Percentiles rank a stretch among this genome's conserved stretches.
Evolutionary conservation across 2,329 filamentous ascomycete species (phyloP).

Genomic region (Aspergillaceae sp.): DNA sequence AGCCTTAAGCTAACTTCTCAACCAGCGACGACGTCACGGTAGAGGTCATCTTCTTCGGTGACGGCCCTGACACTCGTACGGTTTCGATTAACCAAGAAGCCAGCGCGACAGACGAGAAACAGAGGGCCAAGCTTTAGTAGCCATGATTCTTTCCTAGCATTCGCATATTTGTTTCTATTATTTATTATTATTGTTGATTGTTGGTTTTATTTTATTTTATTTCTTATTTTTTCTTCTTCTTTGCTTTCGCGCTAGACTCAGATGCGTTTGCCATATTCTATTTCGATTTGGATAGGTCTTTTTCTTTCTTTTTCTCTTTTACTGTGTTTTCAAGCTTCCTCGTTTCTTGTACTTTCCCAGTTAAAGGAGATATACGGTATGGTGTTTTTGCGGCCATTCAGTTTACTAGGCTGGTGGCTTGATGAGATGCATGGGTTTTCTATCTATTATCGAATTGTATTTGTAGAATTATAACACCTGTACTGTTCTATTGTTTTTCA

Average conservation of each 20-base stretch:
- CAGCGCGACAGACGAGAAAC: slow-evolving; percentile 50
- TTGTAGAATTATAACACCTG: background rate
- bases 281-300: background rate
- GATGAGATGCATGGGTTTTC: background rate
- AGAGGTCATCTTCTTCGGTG: slow-evolving; percentile 96
- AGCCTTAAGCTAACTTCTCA: slow-evolving; percentile 13
- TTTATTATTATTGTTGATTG: too few species aligned
- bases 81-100: slow-evolving; percentile 82
- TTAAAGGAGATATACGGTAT: background rate
- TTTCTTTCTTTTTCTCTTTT: background rate
- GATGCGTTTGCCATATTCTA: background rate
- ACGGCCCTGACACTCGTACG: slow-evolving; percentile 64
- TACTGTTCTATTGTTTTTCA: too few species aligned
- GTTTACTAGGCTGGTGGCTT: background rate
- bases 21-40: slow-evolving; percentile 86
- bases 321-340: too few species aligned
- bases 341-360: too few species aligned
- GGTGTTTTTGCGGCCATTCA: background rate
- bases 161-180: too few species aligned
- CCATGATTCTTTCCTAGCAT: too few species aligned
- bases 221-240: background rate
- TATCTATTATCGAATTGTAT: too few species aligned
- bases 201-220: background rate
- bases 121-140: slow-evolving; percentile 42
- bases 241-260: background rate